phyloP scores from a whole-genome alignment of 2,329 filamentous ascomycete genomes.

The Rhytidhysteron rufulum region DNA sequence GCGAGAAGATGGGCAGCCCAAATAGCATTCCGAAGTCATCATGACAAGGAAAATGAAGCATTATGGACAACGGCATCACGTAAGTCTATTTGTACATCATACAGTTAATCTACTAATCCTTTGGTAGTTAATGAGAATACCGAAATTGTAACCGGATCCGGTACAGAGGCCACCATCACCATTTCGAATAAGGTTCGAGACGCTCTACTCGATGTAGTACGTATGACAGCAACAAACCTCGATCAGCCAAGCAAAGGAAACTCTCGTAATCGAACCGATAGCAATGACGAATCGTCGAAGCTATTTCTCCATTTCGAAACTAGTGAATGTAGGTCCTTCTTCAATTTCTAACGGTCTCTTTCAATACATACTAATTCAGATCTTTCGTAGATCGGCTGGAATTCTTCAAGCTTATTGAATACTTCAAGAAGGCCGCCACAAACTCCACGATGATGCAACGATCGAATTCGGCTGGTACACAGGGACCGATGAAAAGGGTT shows the following conservation, averaged over 20 bases:
- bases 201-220: conserved; percentile 8
- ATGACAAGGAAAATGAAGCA: conserved; percentile 6
- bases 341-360: not conserved
- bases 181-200: conserved; percentile 10
- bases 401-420: conserved; percentile 11
- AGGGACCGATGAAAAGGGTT: conserved; percentile 5
- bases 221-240: conserved; percentile 10
- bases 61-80: conserved; percentile 5
- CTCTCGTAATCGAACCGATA: not conserved
- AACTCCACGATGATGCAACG: conserved; percentile 2
- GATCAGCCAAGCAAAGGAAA: conserved; percentile 1
- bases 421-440: conserved; percentile 9
- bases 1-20: conserved; percentile 5
- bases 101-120: too few species aligned
- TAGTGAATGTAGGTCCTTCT: conserved; percentile 1
- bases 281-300: conserved; percentile 3
- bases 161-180: conserved; percentile 4
- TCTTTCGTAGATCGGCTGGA: too few species aligned
- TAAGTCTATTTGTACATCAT: not conserved
- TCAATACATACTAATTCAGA: not conserved
- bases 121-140: conserved; percentile 3
- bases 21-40: conserved; percentile 8
- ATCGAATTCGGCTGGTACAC: not conserved
- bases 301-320: not conserved
- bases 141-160: conserved; percentile 4